These are phyloP conservation scores for Globisporangium irregulare DNA, from an alignment of 352 stramenopile species.

Conservation along the genomic window DNA sequence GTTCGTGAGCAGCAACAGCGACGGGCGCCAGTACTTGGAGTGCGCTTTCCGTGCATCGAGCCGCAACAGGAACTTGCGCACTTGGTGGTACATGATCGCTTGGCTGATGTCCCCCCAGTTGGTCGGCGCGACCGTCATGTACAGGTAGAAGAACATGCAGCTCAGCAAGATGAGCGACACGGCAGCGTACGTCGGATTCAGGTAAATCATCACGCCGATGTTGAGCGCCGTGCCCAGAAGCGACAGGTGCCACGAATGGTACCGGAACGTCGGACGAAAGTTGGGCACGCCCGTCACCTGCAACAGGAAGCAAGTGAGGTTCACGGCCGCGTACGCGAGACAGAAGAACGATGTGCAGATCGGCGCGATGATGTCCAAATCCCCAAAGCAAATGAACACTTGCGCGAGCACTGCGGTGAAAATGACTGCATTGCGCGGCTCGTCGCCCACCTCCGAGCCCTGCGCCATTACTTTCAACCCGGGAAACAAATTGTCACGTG, in stretches of 20 bases:
- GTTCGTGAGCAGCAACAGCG: constrained; percentile 61
- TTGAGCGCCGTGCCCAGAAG: constrained; percentile 56
- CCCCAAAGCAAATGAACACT: constrained; percentile 70
- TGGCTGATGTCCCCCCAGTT: constrained; percentile 82
- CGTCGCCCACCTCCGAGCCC: constrained; percentile 57
- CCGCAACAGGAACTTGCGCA: constrained; percentile 74
- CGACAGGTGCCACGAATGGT: constrained; percentile 66
- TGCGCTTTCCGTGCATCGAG: constrained; percentile 64
- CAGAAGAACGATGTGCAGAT: constrained; percentile 86
- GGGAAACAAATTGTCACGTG: constrained; percentile 66
- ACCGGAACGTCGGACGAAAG: constrained; percentile 71
- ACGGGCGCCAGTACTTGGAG: constrained; percentile 78
- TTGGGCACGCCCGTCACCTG: constrained; percentile 78
- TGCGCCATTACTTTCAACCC: constrained; percentile 40
- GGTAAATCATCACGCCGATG: constrained; percentile 71
- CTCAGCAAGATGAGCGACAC: constrained; percentile 52
- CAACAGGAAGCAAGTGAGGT: constrained; percentile 72
- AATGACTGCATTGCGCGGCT: constrained; percentile 65
- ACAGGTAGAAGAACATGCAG: constrained; percentile 67
- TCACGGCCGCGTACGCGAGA: constrained; percentile 68
- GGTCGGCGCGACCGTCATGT: constrained; percentile 44
- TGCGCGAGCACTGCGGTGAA: constrained; percentile 61
- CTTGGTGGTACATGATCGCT: constrained; percentile 84
- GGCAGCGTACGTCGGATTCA: constrained; percentile 60
- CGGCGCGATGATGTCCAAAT: constrained; percentile 69